Evolutionary conservation across 2,329 filamentous ascomycete genomes (phyloP).

Genomic region (Incumbomyces delicatus): DNA sequence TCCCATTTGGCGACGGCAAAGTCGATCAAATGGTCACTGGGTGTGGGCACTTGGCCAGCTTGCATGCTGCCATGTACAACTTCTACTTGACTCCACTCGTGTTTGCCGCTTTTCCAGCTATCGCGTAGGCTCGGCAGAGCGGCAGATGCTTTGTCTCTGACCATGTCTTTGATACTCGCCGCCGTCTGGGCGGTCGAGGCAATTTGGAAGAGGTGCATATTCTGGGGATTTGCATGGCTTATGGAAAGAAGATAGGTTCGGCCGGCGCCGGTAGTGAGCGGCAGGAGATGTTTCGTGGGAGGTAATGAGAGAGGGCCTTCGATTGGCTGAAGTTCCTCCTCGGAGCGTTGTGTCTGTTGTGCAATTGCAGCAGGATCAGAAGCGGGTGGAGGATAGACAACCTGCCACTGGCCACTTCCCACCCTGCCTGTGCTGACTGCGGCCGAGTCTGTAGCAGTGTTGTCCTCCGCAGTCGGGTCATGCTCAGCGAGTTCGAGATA

Average conservation of each 20-base stretch:
- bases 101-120: conserved; percentile 9
- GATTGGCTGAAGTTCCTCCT: too few relatives aligned
- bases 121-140: background rate
- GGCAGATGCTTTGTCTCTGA: conserved; percentile 6
- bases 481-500: conserved; percentile 12
- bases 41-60: conserved; percentile 2
- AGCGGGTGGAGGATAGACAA: background rate
- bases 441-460: background rate
- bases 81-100: conserved; percentile 13
- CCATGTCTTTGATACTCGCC: conserved; percentile 10
- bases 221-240: background rate
- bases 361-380: conserved; percentile 2
- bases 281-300: conserved; percentile 8
- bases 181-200: conserved; percentile 5
- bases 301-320: too few relatives aligned
- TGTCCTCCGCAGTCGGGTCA: background rate
- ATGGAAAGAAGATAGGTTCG: conserved; percentile 9
- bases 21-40: conserved; percentile 4
- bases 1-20: conserved; percentile 9
- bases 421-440: conserved; percentile 5
- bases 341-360: too few relatives aligned
- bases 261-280: conserved; percentile 13
- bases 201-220: conserved; percentile 12
- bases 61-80: conserved; percentile 4
- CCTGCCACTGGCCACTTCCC: conserved; percentile 9